Evolutionary conservation across 495 filamentous ascomycete species (phyloP).

Genomic region (Penicillium lividum): DNA sequence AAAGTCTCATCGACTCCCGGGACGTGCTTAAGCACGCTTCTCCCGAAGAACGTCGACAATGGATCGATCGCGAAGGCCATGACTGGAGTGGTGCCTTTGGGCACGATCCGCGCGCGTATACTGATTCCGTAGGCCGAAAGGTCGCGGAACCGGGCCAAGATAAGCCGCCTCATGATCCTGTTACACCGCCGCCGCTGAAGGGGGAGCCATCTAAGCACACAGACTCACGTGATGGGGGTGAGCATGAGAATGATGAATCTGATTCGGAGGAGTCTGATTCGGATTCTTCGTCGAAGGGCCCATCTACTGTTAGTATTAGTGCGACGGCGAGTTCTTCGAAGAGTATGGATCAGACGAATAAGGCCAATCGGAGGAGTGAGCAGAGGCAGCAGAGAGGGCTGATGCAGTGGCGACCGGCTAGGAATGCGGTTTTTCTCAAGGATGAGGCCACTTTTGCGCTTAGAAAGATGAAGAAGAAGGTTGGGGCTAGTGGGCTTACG

Average conservation of each 20-base stretch:
- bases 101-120: slow-evolving; percentile 58
- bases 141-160: slow-evolving; percentile 56
- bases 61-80: slow-evolving; percentile 76
- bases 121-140: slow-evolving; percentile 52
- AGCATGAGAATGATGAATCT: slow-evolving; percentile 8
- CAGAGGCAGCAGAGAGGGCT: slow-evolving; percentile 53
- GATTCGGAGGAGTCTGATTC: slow-evolving; percentile 16
- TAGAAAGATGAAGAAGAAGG: slow-evolving; percentile 47
- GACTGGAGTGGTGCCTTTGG: slow-evolving; percentile 92
- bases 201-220: slow-evolving; percentile 27
- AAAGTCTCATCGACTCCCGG: slow-evolving; percentile 71
- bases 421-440: slow-evolving; percentile 53
- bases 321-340: slow-evolving; percentile 17
- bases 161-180: slow-evolving; percentile 59
- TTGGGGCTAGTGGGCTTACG: slow-evolving; percentile 46
- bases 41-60: slow-evolving; percentile 69
- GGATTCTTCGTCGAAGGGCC: slow-evolving; percentile 15
- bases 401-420: slow-evolving; percentile 58
- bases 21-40: slow-evolving; percentile 73
- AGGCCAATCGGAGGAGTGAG: slow-evolving; percentile 48
- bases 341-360: slow-evolving; percentile 26
- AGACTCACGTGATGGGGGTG: slow-evolving; percentile 1
- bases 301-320: slow-evolving; percentile 21
- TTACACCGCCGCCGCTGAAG: slow-evolving; percentile 45
- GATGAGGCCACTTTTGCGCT: slow-evolving; percentile 53